Evolutionary conservation across 306 rosid genomes (phyloP).

Genomic region (Acacia crassicarpa): DNA sequence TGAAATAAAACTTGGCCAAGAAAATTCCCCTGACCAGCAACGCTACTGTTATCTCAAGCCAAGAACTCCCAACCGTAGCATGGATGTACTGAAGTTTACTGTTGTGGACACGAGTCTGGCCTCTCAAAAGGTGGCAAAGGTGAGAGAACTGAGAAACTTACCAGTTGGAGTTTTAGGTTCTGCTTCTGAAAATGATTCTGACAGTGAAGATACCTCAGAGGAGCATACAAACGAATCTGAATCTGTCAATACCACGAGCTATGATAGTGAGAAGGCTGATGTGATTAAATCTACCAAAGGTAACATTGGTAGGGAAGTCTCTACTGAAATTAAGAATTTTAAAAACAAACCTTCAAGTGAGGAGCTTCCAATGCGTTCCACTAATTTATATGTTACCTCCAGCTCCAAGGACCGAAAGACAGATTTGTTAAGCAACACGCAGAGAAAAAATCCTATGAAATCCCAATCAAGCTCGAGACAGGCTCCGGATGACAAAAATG

Average conservation of each 20-base stretch:
- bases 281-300: constrained; percentile 28
- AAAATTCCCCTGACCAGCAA: constrained; percentile 58
- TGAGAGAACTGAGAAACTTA: constrained; percentile 72
- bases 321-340: constrained; percentile 35
- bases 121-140: constrained; percentile 39
- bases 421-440: constrained; percentile 23
- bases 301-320: constrained; percentile 28
- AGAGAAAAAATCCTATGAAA: constrained; percentile 34
- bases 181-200: constrained; percentile 44
- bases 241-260: constrained; percentile 42
- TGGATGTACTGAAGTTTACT: constrained; percentile 65
- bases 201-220: constrained; percentile 42
- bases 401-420: constrained; percentile 36
- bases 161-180: constrained; percentile 48
- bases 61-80: constrained; percentile 51
- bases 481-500: constrained; percentile 38
- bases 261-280: constrained; percentile 38
- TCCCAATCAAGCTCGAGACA: constrained; percentile 36
- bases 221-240: constrained; percentile 46
- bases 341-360: constrained; percentile 40
- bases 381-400: constrained; percentile 33
- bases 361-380: constrained; percentile 35
- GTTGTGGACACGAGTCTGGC: constrained; percentile 86
- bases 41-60: constrained; percentile 88
- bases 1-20: constrained; percentile 47